Base-by-base conservation (phyloP, 2,329 filamentous ascomycete genomes). In the Colletotrichum sp. region DNA sequence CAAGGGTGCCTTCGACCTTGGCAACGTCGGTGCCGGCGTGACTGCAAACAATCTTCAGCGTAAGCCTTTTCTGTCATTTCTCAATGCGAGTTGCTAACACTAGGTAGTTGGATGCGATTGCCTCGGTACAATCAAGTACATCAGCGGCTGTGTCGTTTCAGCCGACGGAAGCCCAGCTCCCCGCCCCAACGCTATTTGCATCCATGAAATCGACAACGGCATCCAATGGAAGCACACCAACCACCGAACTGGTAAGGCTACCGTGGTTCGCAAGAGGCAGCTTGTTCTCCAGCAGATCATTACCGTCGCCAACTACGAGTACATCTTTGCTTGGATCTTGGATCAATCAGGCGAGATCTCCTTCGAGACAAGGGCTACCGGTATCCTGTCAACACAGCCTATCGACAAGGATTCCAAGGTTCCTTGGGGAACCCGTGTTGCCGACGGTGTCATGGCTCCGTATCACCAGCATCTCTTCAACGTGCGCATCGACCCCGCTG, bases 171-270 rank as follows among this genome's bases (percentile, higher is more conserved):
- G 81, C 90, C 92, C 82, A 82, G 90, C 15, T 92, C 92, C 82
- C 89, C 86, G 82, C 85, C 90, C 19, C 92, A 95, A 95, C 78
- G 93, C 93, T 8, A 93, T 95, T 77, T 95, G 93, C 80, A 93
- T 95, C 70, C 93, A 95, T 82, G 93, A 95, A 82, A 93, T 95
- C 84, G 93, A 95, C 78, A 90, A 91, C 3, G 93, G 93, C 5
- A 94, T 95, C 67, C 85, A 95, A 5, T 95, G 94, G 89, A 95
- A 95, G 83, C 92, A 94, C 83, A 94, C 92, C n/a, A 93, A 95
- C 82, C 95, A 95, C 88, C 91, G 93, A 57, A 93, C 90, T 0
- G 86, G 87, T 44, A 86, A 88, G 30, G 89, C 90, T 1, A 88
- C 89, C 4, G 89, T 92, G 2, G 88, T 88, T 2, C 86, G 92